A percentile compares a stretch with the other conserved stretches of the same genome.
These are phyloP conservation scores for Platanthera guangdongensis DNA, from an alignment of 106 monocot species.

Conservation along the genomic window DNA sequence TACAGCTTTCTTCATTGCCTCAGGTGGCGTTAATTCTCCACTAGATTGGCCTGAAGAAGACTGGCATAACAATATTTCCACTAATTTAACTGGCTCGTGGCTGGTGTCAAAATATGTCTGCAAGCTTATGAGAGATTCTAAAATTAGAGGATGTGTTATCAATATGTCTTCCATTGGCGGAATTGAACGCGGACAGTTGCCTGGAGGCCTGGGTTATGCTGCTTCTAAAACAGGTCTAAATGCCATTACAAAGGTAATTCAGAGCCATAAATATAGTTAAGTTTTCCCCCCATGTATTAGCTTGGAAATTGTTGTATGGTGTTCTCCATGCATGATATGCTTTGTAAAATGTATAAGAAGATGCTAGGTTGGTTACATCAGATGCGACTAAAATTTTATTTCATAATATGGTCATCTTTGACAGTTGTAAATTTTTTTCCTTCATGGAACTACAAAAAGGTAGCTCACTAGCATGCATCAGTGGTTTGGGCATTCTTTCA, in stretches of 20 bases:
- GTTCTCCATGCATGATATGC: not conserved
- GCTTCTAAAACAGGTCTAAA: slow-evolving; percentile 54
- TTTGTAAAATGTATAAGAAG: not conserved
- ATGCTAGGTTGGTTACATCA: not conserved
- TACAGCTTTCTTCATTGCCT: not conserved
- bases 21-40: slow-evolving; percentile 46
- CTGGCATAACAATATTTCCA: slow-evolving; percentile 39
- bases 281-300: not conserved
- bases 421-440: not conserved
- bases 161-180: slow-evolving; percentile 66
- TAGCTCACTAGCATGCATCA: not conserved
- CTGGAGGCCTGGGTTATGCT: slow-evolving; percentile 49
- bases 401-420: not conserved
- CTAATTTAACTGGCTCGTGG: slow-evolving; percentile 67
- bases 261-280: not conserved
- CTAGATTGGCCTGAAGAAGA: slow-evolving; percentile 63
- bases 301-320: not conserved
- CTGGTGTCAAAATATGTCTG: slow-evolving; percentile 61
- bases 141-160: slow-evolving; percentile 55
- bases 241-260: slow-evolving; percentile 45
- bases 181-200: slow-evolving; percentile 44
- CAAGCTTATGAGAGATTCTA: slow-evolving; percentile 45
- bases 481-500: too few relatives aligned
- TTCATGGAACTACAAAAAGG: not conserved
- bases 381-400: not conserved